Base-by-base conservation (phyloP, 306 rosid species). In the Carpinus viminea region DNA sequence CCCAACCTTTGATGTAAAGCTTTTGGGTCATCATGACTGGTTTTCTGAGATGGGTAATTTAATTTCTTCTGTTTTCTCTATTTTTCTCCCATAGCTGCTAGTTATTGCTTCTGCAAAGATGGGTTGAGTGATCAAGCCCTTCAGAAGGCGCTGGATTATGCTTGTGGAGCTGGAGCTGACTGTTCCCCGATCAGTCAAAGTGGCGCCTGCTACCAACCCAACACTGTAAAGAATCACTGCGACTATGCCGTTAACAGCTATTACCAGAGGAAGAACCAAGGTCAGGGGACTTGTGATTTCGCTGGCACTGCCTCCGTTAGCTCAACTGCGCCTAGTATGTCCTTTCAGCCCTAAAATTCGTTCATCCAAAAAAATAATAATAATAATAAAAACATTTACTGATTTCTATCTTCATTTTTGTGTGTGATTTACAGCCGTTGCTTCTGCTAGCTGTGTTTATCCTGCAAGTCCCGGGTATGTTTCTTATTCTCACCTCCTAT, bases 111-210 rank as follows among this genome's bases (percentile, higher is more conserved):
- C 21, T 96, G 99, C 72, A 96, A 88, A 86, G 97, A 91, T 79
- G 98, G 98, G 70, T 43, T 83, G 3, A 70, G 87, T 12, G 94
- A 91, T n/a, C 87, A 85, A 80, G 31, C n/a, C 24, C 94, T 93
- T 77, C 99, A 96, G 79, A 96, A 84, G 75, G 66, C 87, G 7
- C 71, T 96, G 50, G 99, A 96, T 80, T 96, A 93, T 86, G 99
- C 99, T 10, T 96, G 99, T 85, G 99, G 99, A 80, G 88, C 91
- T 55, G 99, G 99, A 70, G 99, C 99, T 79, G 99, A 96, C 50
- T 96, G 99, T 43, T 17, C 83, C 5, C 86, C 86, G 12, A 88
- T 96, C 70, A 1, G 38, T 8, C 94, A 89, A 78, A 90, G 43
- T 87, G 99, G 99, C 77, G 77, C 75, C 7, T 96, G 99, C 86